A percentile compares a stretch with the other conserved stretches of the same genome.
phyloP scores from a whole-genome alignment of 352 stramenopile species.

The Phytopythium ostracodes region DNA sequence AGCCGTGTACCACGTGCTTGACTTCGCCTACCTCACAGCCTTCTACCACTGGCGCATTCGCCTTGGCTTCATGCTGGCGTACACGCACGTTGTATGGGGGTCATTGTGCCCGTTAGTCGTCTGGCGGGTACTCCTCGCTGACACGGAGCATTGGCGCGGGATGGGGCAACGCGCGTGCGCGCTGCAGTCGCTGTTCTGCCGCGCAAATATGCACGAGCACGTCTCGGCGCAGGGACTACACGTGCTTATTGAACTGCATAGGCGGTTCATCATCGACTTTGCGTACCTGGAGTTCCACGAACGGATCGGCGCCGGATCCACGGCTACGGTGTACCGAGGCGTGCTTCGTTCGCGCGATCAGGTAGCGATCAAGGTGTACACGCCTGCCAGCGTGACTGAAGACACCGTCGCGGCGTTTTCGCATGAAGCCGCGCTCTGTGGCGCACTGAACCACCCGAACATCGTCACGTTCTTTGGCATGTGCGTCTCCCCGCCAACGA shows the following conservation, averaged over 20 bases:
- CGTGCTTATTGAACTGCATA: constrained; percentile 45
- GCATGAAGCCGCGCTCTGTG: constrained; percentile 47
- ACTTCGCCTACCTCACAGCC: constrained; percentile 29
- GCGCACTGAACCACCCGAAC: constrained; percentile 47
- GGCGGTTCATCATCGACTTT: constrained; percentile 41
- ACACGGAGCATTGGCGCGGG: constrained; percentile 67
- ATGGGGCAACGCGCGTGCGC: constrained; percentile 31
- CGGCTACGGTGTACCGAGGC: constrained; percentile 47
- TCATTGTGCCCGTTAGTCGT: constrained; percentile 31
- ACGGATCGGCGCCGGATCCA: constrained; percentile 32
- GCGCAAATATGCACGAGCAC: constrained; percentile 33
- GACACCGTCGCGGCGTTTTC: constrained; percentile 44
- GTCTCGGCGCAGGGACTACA: constrained; percentile 41
- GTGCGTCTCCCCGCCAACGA: constrained; percentile 55
- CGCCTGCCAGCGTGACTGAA: constrained; percentile 46
- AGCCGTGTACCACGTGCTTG: constrained; percentile 31
- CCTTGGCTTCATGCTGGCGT: constrained; percentile 27
- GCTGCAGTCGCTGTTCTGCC: constrained; percentile 30
- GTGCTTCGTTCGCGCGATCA: constrained; percentile 30
- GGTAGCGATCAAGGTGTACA: constrained; percentile 65
- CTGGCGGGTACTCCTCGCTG: constrained; percentile 43
- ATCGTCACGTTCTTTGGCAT: constrained; percentile 58
- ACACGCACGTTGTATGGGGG: constrained; percentile 26
- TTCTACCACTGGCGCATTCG: constrained; percentile 24
- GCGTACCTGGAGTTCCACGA: constrained; percentile 33